Evolutionary conservation across 805 yeast genomes (phyloP).

Genomic region (Vanderwaltozyma tropicalis): DNA sequence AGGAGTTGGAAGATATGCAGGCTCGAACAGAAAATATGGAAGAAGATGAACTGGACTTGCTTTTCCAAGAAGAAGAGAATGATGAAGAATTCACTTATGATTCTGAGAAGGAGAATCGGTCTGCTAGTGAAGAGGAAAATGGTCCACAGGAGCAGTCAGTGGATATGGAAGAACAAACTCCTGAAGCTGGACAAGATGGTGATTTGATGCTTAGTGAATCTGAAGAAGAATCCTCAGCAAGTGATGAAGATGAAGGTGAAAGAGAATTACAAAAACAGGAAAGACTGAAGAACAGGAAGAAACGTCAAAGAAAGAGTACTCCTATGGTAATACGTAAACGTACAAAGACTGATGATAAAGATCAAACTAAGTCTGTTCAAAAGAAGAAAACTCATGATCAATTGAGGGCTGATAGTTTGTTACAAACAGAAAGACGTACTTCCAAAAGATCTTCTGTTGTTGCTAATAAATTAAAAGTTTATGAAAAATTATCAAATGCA

Average conservation of each 20-base stretch:
- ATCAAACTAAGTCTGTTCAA: slow-evolving; percentile 10
- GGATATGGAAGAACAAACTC: slow-evolving; percentile 3
- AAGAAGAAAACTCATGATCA: slow-evolving; percentile 19
- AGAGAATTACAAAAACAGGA: slow-evolving; percentile 41
- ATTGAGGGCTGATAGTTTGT: slow-evolving; percentile 41
- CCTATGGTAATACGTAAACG: slow-evolving; percentile 29
- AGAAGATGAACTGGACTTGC: slow-evolving; percentile 61
- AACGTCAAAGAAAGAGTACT: slow-evolving; percentile 9
- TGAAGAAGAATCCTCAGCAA: slow-evolving; percentile 33
- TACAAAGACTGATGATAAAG: slow-evolving; percentile 11
- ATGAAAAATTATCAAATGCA: slow-evolving; percentile 56
- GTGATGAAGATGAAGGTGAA: slow-evolving; percentile 60
- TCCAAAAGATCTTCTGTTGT: slow-evolving; percentile 73
- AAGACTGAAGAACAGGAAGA: slow-evolving; percentile 21
- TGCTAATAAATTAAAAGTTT: slow-evolving; percentile 65
- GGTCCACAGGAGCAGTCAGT: slow-evolving; percentile 4
- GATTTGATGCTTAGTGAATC: slow-evolving; percentile 25
- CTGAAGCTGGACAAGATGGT: slow-evolving; percentile 19
- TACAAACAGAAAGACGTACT: slow-evolving; percentile 48
- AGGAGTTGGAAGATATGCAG: slow-evolving; percentile 42
- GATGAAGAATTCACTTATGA: slow-evolving; percentile 34
- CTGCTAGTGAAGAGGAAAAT: slow-evolving; percentile 6
- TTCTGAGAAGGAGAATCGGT: slow-evolving; percentile 15
- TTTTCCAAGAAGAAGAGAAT: slow-evolving; percentile 56
- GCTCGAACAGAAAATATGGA: slow-evolving; percentile 42